Evolutionary conservation across 2,329 filamentous ascomycete species (phyloP), one percentile per base, ranked within the genome.

Genomic region (Nannizzia gypsea): DNA sequence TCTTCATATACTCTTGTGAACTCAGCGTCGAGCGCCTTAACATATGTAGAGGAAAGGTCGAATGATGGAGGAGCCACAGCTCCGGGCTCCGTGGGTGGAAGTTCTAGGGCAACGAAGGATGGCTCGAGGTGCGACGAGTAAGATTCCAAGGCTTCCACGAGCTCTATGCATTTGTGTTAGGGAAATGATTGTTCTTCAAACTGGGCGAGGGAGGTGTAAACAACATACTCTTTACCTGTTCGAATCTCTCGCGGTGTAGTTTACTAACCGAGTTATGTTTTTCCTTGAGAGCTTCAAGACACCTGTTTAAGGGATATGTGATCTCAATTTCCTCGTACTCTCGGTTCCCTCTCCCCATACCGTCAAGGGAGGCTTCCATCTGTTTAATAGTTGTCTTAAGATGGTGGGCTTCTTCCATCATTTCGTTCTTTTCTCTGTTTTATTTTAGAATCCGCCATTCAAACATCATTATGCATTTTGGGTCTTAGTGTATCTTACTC

Each of bases 1-100:
- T 99, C 95, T 69, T 97, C 90, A 73, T 97, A 97, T 20, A 99
- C 89, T 62, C 90, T 84, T 9, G 89, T 90, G 70, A 97, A 99
- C 73, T 99, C 93, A 59, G 82, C 80, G 71, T 99, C 92, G 20
- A 99, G 82, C 60, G 86, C 85, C 63, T 88, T 83, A 58, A 96
- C 88, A 69, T 97, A 99, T 3, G 86, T 81, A 0, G 89, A 85
- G 0, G 92, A 96, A n/a, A 99, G 83, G 68, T 97, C 91, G 72
- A 99, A 97, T 58, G 81, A 88, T 2, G 90, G 83, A 0, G 91
- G 83, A 42, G 95, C 80, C 11, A 85, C 85, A 52, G 89, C 84
- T 65, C 89, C 87, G 3, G 87, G 84, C 1, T 83, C 83, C 2
- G 87, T 90, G 0, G 92, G 92, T 1, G 93, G 93, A 5, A 99